Percentiles rank a stretch among this genome's conserved stretches.
Evolutionary conservation across 139 green algal genomes (phyloP).

Genomic region (Chlorella sp.): DNA sequence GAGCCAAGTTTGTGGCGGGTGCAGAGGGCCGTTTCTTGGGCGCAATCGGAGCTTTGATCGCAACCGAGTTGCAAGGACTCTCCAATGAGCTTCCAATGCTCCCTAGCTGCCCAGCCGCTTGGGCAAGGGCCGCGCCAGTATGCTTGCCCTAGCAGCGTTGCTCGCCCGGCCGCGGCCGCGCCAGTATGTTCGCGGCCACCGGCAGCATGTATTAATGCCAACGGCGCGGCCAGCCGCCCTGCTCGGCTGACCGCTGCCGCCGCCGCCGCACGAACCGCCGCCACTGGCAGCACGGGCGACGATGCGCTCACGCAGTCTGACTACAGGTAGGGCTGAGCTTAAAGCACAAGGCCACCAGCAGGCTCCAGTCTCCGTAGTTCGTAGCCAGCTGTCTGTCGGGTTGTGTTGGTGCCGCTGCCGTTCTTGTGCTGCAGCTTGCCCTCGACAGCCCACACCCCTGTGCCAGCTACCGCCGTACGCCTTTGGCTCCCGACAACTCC

Average conservation of each 20-base stretch:
- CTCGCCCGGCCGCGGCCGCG: too few relatives aligned
- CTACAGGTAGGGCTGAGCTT: not conserved
- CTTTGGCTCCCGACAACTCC: not conserved
- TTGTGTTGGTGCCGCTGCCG: not conserved
- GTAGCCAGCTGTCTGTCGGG: not conserved
- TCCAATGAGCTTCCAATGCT: too few relatives aligned
- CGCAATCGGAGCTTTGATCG: too few relatives aligned
- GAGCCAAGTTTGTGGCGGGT: too few relatives aligned
- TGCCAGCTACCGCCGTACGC: not conserved
- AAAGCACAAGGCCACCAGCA: not conserved
- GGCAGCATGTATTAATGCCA: too few relatives aligned
- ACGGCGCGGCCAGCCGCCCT: too few relatives aligned
- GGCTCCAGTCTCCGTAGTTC: not conserved
- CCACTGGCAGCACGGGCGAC: slow-evolving; percentile 9
- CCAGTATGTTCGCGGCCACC: too few relatives aligned
- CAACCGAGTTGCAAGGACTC: too few relatives aligned
- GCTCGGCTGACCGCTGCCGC: not conserved
- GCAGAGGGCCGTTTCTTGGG: too few relatives aligned
- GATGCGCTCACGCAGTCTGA: slow-evolving; percentile 1
- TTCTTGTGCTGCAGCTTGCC: not conserved
- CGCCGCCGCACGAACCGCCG: not conserved
- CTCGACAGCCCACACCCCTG: not conserved
- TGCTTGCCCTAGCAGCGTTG: too few relatives aligned
- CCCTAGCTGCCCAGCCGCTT: too few relatives aligned
- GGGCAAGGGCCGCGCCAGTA: too few relatives aligned